Base-by-base conservation (phyloP, 2,329 filamentous ascomycete genomes). In the Colletotrichum sublineola region DNA sequence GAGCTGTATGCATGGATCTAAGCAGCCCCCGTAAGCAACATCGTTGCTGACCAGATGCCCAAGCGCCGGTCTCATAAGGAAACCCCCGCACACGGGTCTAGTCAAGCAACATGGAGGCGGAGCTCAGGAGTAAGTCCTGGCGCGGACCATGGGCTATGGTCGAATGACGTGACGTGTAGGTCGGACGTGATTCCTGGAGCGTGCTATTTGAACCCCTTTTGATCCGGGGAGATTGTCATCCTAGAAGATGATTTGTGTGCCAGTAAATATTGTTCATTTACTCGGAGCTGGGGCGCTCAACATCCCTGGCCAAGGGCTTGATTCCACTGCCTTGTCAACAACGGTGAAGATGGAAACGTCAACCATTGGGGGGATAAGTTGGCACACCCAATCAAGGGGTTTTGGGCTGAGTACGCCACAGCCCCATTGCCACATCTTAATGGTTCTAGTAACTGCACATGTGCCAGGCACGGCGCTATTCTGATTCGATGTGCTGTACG, bases 91-190 rank as follows among this genome's bases (percentile, higher is more conserved):
- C 20, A n/a, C 20, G 29, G 57, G 15, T 12, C 29, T 29, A 29
- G 56, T 8, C 29, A 55, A 55, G 57, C 38, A 62, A 20, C 40
- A 46, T 18, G 55, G 24, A 69, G 60, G 64, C 36, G 64, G 64
- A 68, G 64, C 44, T 58, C 63, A 42, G 20, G 20, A 50, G 29
- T 12, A 42, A 56, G 29, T 65, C 60, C 60, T 50, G 66, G 60
- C 31, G 53, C 60, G 46, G 53, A 72, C 65, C 66, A 69, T 40
- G 31, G 31, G 53, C 38, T 48, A 46, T 46, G 42, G 38, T 38
- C 29, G 57, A 68, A 65, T 72, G 69, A 69, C 67, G 69, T 69
- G 66, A 72, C 66, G 46, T 33, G 20, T 56, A 42, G 46, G 20
- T 50, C 31, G 40, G 48, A 64, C 20, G 67, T 57, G 60, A 29